phyloP scores from a whole-genome alignment of 1,284 basidiomycete species.

The Boletus semigastroideus region DNA sequence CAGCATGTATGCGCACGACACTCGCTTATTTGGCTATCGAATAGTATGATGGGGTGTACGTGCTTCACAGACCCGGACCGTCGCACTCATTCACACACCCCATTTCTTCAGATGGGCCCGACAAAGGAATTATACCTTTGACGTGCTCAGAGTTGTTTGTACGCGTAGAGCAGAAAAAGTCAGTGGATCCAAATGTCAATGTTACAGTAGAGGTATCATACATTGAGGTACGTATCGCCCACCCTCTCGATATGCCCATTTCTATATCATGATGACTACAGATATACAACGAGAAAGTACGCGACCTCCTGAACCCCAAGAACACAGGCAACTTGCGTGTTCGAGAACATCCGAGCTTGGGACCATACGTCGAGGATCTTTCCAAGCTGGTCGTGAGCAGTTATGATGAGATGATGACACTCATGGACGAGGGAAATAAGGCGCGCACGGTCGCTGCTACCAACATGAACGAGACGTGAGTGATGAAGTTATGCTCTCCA shows the following conservation, averaged over 20 bases:
- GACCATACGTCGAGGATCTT: conserved; percentile 97
- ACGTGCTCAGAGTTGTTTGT: conserved; percentile 93
- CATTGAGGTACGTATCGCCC: conserved; percentile 67
- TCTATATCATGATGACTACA: conserved; percentile 28
- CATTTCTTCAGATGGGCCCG: conserved; percentile 73
- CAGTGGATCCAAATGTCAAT: conserved; percentile 65
- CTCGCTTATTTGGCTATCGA: conserved; percentile 7
- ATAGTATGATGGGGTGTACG: conserved; percentile 98
- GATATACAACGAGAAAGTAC: conserved; percentile 99
- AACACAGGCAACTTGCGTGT: conserved; percentile 96
- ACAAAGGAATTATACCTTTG: conserved; percentile 97
- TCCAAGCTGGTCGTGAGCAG: conserved; percentile 90
- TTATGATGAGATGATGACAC: conserved; percentile 95
- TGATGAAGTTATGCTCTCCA: conserved; percentile 10
- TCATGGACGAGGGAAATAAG: conserved; percentile 99
- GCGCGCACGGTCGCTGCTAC: conserved; percentile 97
- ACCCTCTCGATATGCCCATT: neutral
- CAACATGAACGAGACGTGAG: conserved; percentile 98
- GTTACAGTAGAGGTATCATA: conserved; percentile 97
- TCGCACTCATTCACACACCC: conserved; percentile 17
- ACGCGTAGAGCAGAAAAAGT: conserved; percentile 71
- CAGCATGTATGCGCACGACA: neutral
- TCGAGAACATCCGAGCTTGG: conserved; percentile 91
- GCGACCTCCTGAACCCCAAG: conserved; percentile 95
- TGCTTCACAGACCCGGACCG: conserved; percentile 17